Evolutionary conservation across 176 grass and related monocot genomes (phyloP).

Genomic region (Avena eriantha): DNA sequence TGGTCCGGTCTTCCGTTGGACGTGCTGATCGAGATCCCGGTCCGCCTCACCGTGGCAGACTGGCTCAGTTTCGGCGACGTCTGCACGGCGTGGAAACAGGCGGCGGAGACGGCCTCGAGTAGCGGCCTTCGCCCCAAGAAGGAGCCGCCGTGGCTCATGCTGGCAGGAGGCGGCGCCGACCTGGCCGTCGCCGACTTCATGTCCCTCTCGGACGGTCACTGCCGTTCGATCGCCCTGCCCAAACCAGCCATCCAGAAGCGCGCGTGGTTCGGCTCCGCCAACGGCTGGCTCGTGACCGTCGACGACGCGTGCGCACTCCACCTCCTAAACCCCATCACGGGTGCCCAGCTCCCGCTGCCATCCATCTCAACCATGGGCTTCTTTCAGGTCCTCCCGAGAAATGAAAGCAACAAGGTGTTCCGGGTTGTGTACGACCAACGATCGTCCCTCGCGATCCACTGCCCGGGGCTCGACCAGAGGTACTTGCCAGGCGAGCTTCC

Average conservation of each 20-base stretch:
- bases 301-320: background rate
- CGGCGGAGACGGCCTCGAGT: background rate
- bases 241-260: background rate
- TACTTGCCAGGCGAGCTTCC: background rate
- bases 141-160: conserved; percentile 12
- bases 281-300: background rate
- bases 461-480: background rate
- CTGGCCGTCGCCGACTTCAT: background rate
- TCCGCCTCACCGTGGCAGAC: background rate
- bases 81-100: background rate
- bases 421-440: background rate
- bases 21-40: background rate
- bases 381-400: background rate
- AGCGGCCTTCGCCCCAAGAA: background rate
- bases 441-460: background rate
- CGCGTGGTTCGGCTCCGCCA: background rate
- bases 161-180: background rate
- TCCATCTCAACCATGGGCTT: background rate
- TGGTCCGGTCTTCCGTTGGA: background rate
- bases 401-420: background rate
- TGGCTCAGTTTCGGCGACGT: background rate
- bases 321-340: conserved; percentile 37
- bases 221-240: background rate
- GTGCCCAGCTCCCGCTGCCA: conserved; percentile 4
- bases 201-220: background rate